Percentiles rank a stretch among this genome's conserved stretches.
Evolutionary conservation across 2,329 filamentous ascomycete species (phyloP).

Genomic region (Fusarium keratoplasticum): DNA sequence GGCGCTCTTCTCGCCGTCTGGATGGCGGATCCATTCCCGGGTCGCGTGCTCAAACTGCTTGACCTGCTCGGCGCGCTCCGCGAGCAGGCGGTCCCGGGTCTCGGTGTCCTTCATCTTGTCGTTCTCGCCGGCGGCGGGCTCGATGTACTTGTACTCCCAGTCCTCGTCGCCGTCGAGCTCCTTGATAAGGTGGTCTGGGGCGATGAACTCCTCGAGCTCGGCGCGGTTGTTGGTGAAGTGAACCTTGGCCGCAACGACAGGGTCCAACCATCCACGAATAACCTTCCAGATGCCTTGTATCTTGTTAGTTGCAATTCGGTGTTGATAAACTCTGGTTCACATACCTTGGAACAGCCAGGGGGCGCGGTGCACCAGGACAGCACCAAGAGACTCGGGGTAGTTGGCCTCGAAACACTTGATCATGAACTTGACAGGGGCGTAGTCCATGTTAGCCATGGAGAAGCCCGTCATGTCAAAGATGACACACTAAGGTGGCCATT

Average conservation of each 20-base stretch:
- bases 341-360: constrained; percentile 95
- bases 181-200: constrained; percentile 76
- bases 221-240: constrained; percentile 88
- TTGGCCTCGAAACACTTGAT: constrained; percentile 99
- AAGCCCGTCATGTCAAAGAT: constrained; percentile 98
- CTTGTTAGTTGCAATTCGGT: constrained; percentile 8
- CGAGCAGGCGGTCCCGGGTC: constrained; percentile 72
- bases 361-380: constrained; percentile 93
- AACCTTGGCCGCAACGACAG: constrained; percentile 93
- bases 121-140: constrained; percentile 83
- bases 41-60: constrained; percentile 81
- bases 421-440: constrained; percentile 97
- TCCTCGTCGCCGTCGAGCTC: constrained; percentile 89
- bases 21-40: constrained; percentile 74
- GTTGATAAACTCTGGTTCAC: constrained; percentile 45
- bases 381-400: constrained; percentile 91
- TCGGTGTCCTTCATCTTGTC: constrained; percentile 74
- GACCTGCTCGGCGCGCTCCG: constrained; percentile 73
- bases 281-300: constrained; percentile 88
- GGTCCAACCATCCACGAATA: constrained; percentile 95
- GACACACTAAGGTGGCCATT: constrained; percentile 72
- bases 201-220: constrained; percentile 83
- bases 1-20: constrained; percentile 56
- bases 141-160: constrained; percentile 85
- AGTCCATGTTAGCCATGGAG: constrained; percentile 97